phyloP scores from a whole-genome alignment of 352 stramenopile species.

The Peronospora farinosa region DNA sequence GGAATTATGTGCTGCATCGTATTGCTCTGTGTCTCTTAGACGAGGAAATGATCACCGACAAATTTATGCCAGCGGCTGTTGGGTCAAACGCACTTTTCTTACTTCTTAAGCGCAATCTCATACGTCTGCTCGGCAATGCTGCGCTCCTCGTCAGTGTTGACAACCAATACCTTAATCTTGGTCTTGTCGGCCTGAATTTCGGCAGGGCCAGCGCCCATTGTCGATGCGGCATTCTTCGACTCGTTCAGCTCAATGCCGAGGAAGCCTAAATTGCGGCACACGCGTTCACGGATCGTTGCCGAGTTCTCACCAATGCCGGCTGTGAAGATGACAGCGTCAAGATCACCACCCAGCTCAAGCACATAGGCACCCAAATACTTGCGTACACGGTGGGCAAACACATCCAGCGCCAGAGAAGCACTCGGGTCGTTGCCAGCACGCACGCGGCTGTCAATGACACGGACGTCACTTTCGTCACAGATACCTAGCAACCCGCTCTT shows the following conservation, averaged over 20 bases:
- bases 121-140: conserved; percentile 86
- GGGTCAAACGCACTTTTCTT: not conserved
- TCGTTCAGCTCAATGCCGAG: conserved; percentile 73
- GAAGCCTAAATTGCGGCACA: conserved; percentile 54
- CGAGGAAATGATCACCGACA: not conserved
- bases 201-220: conserved; percentile 47
- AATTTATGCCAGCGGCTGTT: not conserved
- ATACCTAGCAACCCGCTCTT: conserved; percentile 79
- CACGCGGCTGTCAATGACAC: conserved; percentile 64
- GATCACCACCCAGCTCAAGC: conserved; percentile 52
- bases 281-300: conserved; percentile 67
- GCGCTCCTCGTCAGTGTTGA: conserved; percentile 88
- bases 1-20: not conserved
- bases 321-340: conserved; percentile 88
- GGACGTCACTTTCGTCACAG: conserved; percentile 79
- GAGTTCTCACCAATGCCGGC: conserved; percentile 85
- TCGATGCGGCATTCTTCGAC: conserved; percentile 59
- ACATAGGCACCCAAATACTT: conserved; percentile 86
- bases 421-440: conserved; percentile 39
- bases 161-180: conserved; percentile 69
- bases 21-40: not conserved
- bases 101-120: conserved; percentile 38
- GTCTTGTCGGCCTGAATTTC: conserved; percentile 51
- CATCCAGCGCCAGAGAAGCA: conserved; percentile 67
- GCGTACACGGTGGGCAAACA: conserved; percentile 81